Evolutionary conservation across 345 rosid species (phyloP).

Genomic region (Psidium guajava): DNA sequence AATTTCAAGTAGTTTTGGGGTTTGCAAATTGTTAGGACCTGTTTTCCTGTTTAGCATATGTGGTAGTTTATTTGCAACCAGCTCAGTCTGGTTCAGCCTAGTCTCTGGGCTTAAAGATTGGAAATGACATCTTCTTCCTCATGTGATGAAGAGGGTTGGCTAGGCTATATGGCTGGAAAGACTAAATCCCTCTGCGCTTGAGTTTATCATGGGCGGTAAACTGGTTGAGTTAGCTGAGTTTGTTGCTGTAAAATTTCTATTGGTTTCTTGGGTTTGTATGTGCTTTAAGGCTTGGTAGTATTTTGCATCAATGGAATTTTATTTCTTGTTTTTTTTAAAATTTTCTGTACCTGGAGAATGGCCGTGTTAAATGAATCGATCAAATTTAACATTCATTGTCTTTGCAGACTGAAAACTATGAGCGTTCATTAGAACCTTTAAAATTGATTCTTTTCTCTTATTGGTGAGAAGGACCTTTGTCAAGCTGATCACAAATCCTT

Average conservation of each 20-base stretch:
- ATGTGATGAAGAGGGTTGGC: neutral
- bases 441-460: neutral
- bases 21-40: neutral
- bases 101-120: neutral
- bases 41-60: neutral
- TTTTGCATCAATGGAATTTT: neutral
- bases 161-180: neutral
- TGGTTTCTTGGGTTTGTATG: neutral
- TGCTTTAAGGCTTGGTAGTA: neutral
- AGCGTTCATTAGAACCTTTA: neutral
- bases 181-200: neutral
- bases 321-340: neutral
- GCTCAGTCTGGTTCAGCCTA: neutral
- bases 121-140: neutral
- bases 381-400: neutral
- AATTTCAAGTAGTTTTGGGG: neutral
- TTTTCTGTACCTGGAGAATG: neutral
- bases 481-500: conserved; percentile 86
- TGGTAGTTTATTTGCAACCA: neutral
- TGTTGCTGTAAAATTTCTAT: neutral
- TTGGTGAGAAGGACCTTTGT: conserved; percentile 63
- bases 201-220: neutral
- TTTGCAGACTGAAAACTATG: neutral
- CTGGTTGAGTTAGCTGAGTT: neutral
- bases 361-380: neutral